Evolutionary conservation across 805 yeast species (phyloP).

Genomic region (Candida golubevii): DNA sequence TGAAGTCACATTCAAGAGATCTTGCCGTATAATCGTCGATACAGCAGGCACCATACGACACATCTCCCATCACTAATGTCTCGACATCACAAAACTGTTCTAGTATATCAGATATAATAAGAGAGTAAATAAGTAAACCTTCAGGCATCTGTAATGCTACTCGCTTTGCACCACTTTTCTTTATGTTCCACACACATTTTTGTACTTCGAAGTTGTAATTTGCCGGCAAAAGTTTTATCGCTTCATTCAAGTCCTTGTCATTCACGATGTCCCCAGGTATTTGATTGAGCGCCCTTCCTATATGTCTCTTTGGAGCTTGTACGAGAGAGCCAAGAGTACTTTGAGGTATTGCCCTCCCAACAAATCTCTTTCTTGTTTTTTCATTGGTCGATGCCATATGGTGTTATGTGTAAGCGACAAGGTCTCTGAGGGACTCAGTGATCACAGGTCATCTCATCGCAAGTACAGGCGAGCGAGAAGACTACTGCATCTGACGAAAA

Average conservation of each 20-base stretch:
- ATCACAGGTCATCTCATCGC: no score
- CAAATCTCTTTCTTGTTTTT: slow-evolving; percentile 53
- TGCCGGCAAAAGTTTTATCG: slow-evolving; percentile 75
- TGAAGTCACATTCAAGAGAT: slow-evolving; percentile 87
- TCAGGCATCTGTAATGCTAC: slow-evolving; percentile 98
- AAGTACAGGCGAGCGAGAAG: no score
- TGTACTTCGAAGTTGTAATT: slow-evolving; percentile 95
- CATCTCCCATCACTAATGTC: slow-evolving; percentile 96
- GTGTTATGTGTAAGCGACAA: no score
- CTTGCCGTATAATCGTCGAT: slow-evolving; percentile 95
- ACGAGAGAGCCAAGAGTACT: slow-evolving; percentile 9
- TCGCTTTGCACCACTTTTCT: slow-evolving; percentile 66
- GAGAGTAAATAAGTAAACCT: slow-evolving; percentile 82
- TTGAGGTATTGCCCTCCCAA: slow-evolving; percentile 36
- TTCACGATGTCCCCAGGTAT: slow-evolving; percentile 82
- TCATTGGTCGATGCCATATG: not conserved
- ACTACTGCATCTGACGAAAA: no score
- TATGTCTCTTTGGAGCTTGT: slow-evolving; percentile 19
- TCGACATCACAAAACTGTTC: slow-evolving; percentile 89
- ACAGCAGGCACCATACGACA: slow-evolving; percentile 97
- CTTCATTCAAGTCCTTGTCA: slow-evolving; percentile 78
- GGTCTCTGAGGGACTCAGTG: no score
- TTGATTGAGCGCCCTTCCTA: slow-evolving; percentile 71
- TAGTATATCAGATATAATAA: slow-evolving; percentile 84
- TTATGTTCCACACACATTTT: slow-evolving; percentile 91